Conservation (phyloP, 768 basidiomycete species). For the Steccherinum ochraceum region DNA sequence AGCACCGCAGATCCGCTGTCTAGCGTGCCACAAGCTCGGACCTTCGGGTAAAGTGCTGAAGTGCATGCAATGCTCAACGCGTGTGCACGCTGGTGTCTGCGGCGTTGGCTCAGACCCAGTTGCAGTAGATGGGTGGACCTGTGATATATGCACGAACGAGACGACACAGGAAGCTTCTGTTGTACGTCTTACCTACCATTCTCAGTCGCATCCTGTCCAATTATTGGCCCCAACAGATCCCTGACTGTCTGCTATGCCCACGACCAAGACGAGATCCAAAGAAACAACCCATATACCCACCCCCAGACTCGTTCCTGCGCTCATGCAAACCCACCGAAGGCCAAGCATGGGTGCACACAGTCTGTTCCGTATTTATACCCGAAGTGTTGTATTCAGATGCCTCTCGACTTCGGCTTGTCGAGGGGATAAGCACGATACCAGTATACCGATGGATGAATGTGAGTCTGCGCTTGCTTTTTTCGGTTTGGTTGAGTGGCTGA, state of each 20-base stretch:
- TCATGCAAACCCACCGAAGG: constrained; percentile 89
- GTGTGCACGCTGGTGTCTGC: constrained; percentile 70
- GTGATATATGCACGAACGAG: constrained; percentile 84
- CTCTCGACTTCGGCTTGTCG: constrained; percentile 65
- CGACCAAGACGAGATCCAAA: constrained; percentile 44
- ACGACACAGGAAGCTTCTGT: constrained; percentile 76
- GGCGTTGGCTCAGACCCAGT: constrained; percentile 64
- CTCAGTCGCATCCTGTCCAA: no score
- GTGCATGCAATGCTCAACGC: constrained; percentile 75
- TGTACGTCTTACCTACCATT: constrained; percentile 34
- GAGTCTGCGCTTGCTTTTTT: constrained; percentile 24
- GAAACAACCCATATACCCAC: constrained; percentile 39
- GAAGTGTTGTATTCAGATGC: constrained; percentile 84
- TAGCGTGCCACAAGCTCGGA: constrained; percentile 69
- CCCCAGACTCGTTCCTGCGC: constrained; percentile 61
- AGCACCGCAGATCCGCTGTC: constrained; percentile 63
- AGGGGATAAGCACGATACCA: constrained; percentile 75
- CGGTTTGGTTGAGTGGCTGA: constrained; percentile 11
- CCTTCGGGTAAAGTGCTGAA: constrained; percentile 72
- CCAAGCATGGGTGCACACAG: constrained; percentile 85
- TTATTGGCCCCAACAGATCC: constrained; percentile 41
- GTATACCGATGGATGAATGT: constrained; percentile 70
- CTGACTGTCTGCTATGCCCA: constrained; percentile 85
- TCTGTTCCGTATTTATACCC: constrained; percentile 84
- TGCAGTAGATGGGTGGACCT: constrained; percentile 70